phyloP scores from a whole-genome alignment of 202 grass and related monocot genomes.

The Miscanthus sacchariflorus region DNA sequence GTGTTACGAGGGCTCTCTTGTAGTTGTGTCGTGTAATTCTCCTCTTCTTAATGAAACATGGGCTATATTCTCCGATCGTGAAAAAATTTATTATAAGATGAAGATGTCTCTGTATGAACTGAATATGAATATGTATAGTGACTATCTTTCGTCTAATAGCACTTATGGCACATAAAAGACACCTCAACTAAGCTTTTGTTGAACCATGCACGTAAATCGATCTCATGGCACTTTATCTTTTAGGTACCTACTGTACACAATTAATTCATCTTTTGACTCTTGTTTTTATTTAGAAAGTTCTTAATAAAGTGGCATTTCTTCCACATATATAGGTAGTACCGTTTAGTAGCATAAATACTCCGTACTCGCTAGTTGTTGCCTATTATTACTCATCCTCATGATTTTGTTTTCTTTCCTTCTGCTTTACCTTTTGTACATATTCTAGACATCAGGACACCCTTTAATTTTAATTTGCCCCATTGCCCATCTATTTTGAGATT shows the following conservation, averaged over 20 bases:
- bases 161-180: neutral
- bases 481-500: too few species aligned
- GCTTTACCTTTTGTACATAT: neutral
- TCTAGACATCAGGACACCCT: neutral
- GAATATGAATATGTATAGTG: too few species aligned
- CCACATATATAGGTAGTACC: neutral
- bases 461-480: neutral
- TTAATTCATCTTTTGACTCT: conserved; percentile 50
- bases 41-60: too few species aligned
- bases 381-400: neutral
- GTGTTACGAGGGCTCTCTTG: too few species aligned
- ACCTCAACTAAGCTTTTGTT: conserved; percentile 39
- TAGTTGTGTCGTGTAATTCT: too few species aligned
- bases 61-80: too few species aligned
- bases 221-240: conserved; percentile 55
- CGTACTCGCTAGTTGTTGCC: neutral
- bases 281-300: neutral
- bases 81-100: too few species aligned
- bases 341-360: conserved; percentile 7
- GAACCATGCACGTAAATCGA: conserved; percentile 18
- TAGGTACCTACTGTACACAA: conserved; percentile 49
- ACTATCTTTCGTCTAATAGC: neutral
- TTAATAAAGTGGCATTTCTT: neutral
- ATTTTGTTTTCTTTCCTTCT: neutral
- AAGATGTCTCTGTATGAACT: too few species aligned